These are phyloP conservation scores for Tuber umbilicatum DNA, from an alignment of 495 filamentous ascomycete genomes.

Conservation along the genomic window DNA sequence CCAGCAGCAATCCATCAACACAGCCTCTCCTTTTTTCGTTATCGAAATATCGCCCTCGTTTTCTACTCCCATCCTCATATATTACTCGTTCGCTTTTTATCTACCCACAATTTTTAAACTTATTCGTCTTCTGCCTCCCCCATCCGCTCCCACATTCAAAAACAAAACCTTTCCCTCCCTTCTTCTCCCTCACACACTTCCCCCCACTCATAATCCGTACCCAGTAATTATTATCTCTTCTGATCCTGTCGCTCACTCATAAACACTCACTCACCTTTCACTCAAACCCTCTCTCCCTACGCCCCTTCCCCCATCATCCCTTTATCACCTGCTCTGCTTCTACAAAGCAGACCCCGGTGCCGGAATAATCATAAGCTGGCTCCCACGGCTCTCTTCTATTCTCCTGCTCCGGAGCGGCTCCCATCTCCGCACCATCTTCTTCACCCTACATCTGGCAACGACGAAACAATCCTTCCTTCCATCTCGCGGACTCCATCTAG, in stretches of 20 bases:
- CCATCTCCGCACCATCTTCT: slow-evolving; percentile 42
- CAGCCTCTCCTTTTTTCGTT: slow-evolving; percentile 4
- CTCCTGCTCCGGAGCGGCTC: slow-evolving; percentile 41
- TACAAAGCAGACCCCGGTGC: slow-evolving; percentile 40
- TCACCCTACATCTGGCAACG: slow-evolving; percentile 33
- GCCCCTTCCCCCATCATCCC: slow-evolving; percentile 7
- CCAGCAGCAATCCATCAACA: slow-evolving; percentile 1
- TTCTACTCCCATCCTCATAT: slow-evolving; percentile 15
- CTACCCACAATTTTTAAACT: slow-evolving; percentile 14
- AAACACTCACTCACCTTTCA: slow-evolving; percentile 3
- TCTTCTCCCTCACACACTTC: slow-evolving; percentile 1
- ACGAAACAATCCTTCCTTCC: slow-evolving; percentile 36
- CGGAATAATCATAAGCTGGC: slow-evolving; percentile 41
- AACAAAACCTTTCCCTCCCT: neutral
- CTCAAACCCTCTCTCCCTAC: slow-evolving; percentile 12
- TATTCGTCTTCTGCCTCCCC: slow-evolving; percentile 5
- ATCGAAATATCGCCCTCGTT: slow-evolving; percentile 4
- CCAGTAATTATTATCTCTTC: slow-evolving; percentile 5
- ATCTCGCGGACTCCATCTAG: slow-evolving; percentile 40
- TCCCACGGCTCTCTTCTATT: slow-evolving; percentile 40
- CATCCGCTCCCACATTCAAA: slow-evolving; percentile 8
- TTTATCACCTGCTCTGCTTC: slow-evolving; percentile 31
- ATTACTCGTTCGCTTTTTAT: slow-evolving; percentile 23
- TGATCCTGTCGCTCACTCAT: slow-evolving; percentile 10
- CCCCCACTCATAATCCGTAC: slow-evolving; percentile 9